Base-by-base conservation (phyloP, 139 green algal genomes). In the Edaphochlamys debaryana region DNA sequence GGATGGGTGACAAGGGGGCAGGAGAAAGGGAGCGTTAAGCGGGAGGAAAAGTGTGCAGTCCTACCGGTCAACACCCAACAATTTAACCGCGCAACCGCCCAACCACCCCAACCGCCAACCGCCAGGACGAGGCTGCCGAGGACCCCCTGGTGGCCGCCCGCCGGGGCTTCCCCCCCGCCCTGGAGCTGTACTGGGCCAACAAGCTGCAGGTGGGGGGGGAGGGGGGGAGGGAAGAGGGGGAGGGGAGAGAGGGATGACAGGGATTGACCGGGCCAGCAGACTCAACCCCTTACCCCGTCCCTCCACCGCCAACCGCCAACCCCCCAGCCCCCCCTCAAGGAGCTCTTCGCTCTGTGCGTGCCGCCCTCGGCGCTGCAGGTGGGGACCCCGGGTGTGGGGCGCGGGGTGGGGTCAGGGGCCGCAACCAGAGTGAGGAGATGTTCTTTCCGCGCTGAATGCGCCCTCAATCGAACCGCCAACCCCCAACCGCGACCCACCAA, bases 101-200 rank as follows among this genome's bases (percentile, higher is more conserved):
- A n/a, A n/a, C n/a, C n/a, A n/a, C n/a, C n/a, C n/a, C n/a, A n/a
- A n/a, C n/a, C n/a, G n/a, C n/a, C n/a, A n/a, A n/a, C n/a, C n/a
- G n/a, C n/a, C 90, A 96, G 88, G 92, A 96, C 41, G 90, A 96
- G 32, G 86, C 90, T 0, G 90, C 91, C 0, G 93, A 96, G 73
- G 93, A 97, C 79, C 94, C 94, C 4, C 63, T 95, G 66, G 79
- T 82, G 0, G 94, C 91, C 9, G 80, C 79, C 0, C 82, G 89
- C 81, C 50, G 69, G 0, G 87, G 89, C 50, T 29, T 76, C 32
- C 69, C 41, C 13, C 85, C 87, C 41, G 82, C 93, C 80, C 85
- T 86, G 38, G 72, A 91, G n/a, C 87, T 97, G 37, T 97, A 97
- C 89, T 97, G 86, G 87, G 75, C 62, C 36, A 91, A 94, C 87